These are phyloP conservation scores for Neovahlkampfia damariscottae DNA, from an alignment of 78 protist species.

Conservation along the genomic window DNA sequence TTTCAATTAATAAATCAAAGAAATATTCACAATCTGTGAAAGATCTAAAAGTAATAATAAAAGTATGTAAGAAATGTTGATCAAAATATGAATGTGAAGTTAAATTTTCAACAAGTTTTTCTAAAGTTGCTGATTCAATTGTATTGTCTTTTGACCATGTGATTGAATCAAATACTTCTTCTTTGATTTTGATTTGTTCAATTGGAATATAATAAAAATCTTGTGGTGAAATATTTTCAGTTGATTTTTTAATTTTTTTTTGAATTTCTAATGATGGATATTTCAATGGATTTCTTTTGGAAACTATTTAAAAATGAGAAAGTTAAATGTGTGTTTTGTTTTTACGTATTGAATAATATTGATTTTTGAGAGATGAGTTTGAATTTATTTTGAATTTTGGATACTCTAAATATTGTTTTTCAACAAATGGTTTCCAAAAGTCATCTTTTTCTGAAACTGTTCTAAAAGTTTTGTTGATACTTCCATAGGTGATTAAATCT, in stretches of 20 bases:
- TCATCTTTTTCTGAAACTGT: too few species aligned
- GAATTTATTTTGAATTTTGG: too few species aligned
- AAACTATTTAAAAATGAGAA: too few species aligned
- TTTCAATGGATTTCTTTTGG: too few species aligned
- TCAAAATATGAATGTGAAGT: not conserved
- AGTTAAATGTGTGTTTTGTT: too few species aligned
- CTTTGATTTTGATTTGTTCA: not conserved
- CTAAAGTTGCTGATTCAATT: not conserved
- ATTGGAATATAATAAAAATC: not conserved
- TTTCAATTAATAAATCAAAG: not conserved
- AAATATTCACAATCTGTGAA: not conserved
- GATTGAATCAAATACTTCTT: not conserved
- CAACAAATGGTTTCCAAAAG: too few species aligned
- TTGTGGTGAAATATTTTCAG: not conserved
- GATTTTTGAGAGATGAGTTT: too few species aligned
- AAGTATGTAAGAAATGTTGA: conserved; percentile 1
- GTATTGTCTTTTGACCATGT: not conserved
- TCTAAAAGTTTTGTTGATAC: too few species aligned
- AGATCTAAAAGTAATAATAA: not conserved
- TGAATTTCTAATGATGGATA: too few species aligned
- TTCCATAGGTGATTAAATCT: too few species aligned
- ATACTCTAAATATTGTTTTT: too few species aligned
- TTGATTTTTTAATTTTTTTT: not conserved
- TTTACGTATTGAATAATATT: too few species aligned
- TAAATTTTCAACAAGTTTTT: not conserved